Evolutionary conservation across 108 stramenopile species (phyloP).

Genomic region (Cylindrotheca fusiformis): DNA sequence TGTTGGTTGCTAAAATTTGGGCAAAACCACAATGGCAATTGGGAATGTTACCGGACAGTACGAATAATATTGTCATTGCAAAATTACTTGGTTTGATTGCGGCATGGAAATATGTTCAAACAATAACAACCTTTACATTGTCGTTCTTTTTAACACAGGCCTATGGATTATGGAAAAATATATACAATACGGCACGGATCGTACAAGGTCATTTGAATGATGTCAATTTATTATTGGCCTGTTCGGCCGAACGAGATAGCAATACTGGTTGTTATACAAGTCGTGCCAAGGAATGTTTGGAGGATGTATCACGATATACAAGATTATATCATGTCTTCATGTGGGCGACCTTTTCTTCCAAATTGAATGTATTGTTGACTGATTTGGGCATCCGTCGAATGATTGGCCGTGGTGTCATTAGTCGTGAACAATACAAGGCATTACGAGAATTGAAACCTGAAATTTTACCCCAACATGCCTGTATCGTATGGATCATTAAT

Average conservation of each 20-base stretch:
- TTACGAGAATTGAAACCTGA: constrained; percentile 5
- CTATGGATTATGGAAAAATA: constrained; percentile 34
- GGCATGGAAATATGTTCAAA: constrained; percentile 38
- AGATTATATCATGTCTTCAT: constrained; percentile 28
- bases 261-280: constrained; percentile 8
- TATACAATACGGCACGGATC: constrained; percentile 21
- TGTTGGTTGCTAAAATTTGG: background rate
- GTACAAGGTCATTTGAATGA: constrained; percentile 35
- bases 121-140: constrained; percentile 45
- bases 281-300: constrained; percentile 11
- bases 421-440: constrained; percentile 9
- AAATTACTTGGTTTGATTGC: constrained; percentile 18
- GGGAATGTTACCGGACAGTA: constrained; percentile 4
- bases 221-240: constrained; percentile 26
- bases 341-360: constrained; percentile 21
- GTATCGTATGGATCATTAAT: constrained; percentile 31
- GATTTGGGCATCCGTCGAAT: constrained; percentile 22
- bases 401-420: constrained; percentile 27
- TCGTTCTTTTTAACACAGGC: constrained; percentile 49
- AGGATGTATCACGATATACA: constrained; percentile 14
- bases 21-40: background rate
- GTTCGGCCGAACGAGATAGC: constrained; percentile 11
- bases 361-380: constrained; percentile 16
- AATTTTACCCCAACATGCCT: constrained; percentile 7
- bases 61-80: constrained; percentile 19